Base-by-base conservation (phyloP, 2,329 filamentous ascomycete genomes). In the Trichoderma sp. region DNA sequence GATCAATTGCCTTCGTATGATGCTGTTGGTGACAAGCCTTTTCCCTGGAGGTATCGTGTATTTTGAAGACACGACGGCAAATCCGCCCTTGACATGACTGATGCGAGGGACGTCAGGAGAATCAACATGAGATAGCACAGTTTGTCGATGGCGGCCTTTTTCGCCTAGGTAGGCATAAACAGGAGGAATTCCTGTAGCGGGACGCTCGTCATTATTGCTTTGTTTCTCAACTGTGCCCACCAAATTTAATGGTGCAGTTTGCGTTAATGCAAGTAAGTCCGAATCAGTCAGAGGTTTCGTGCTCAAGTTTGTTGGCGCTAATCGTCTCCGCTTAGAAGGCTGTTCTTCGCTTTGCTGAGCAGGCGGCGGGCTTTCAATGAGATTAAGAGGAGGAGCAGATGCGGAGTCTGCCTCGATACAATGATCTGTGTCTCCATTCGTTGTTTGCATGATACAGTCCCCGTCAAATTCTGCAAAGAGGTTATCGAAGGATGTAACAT, bases 11-110 rank as follows among this genome's bases (percentile, higher is more conserved):
- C 78, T 79, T 73, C 80, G 84, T 74, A 88, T 81, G 0, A 78
- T 75, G 6, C 75, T 78, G 68, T 84, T 76, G 3, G 85, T 82
- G 68, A 84, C 86, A 2, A 83, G 75, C 55, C 84, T 82, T 36
- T 82, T 83, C 0, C 85, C 87, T 6, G 78, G 77, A 2, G 85
- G 82, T 1, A 85, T 50, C n/a, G 11, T 75, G 2, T 71, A 68
- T 13, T 76, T 77, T 26, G 74, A 75, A 13, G 73, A 65, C 4
- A 75, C 50, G 34, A 75, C 78, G 20, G 73, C 72, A 69, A 85
- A 83, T 4, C 71, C 69, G 7, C 75, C 72, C 11, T 71, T 71
- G 5, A 72, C 71, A 2, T 71, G 66, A 15, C 77, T 75, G 20
- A 74, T 23, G 28, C 79, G 23, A 26, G 75, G 72, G 13, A 75